Conservation (phyloP, 2,329 filamentous ascomycete genomes). For the Neocatenulostroma microsporum region DNA sequence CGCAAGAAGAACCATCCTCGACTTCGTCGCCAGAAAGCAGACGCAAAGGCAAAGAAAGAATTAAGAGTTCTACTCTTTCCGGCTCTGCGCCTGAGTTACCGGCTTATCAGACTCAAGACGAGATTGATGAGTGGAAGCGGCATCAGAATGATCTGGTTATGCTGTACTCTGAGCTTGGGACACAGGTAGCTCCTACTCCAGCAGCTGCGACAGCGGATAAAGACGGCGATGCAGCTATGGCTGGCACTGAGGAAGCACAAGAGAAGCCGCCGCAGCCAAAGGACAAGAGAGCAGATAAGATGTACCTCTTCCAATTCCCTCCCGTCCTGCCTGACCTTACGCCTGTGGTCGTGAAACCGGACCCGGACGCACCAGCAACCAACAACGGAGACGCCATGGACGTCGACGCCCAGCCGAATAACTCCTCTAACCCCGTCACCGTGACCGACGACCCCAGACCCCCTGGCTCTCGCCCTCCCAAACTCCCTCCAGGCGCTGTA, state of each 20-base stretch:
- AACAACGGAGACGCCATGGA: conserved; percentile 5
- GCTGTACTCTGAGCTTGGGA: conserved; percentile 42
- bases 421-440: conserved; percentile 23
- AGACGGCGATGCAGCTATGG: conserved; percentile 38
- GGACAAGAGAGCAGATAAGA: conserved; percentile 40
- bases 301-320: conserved; percentile 59
- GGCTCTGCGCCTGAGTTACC: conserved; percentile 26
- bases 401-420: neutral
- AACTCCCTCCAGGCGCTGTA: conserved; percentile 47
- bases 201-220: conserved; percentile 27
- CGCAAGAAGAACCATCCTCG: conserved; percentile 18
- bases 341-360: conserved; percentile 29
- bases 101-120: conserved; percentile 46
- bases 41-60: conserved; percentile 23
- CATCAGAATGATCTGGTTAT: conserved; percentile 40
- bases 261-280: conserved; percentile 3
- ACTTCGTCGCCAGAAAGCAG: conserved; percentile 28
- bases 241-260: conserved; percentile 13
- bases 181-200: conserved; percentile 10
- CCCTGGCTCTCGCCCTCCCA: conserved; percentile 34
- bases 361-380: conserved; percentile 17
- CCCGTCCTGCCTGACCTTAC: conserved; percentile 53
- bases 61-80: conserved; percentile 10
- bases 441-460: conserved; percentile 27
- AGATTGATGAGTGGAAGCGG: conserved; percentile 44